Evolutionary conservation across 495 filamentous ascomycete genomes (phyloP).

Genomic region (Daldinia childiae): DNA sequence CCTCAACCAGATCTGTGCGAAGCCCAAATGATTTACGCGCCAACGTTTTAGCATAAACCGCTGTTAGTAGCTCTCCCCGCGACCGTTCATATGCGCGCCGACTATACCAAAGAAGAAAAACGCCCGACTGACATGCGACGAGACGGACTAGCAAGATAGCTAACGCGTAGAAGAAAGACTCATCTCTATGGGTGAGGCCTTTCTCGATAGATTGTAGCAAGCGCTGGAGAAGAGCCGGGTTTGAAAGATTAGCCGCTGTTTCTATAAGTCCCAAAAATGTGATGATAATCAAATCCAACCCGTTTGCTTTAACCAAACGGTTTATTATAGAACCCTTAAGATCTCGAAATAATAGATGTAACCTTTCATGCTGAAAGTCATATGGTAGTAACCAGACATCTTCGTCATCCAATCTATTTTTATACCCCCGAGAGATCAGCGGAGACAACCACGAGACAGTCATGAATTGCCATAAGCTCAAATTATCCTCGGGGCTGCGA

Average conservation of each 20-base stretch:
- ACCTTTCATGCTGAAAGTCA: constrained; percentile 76
- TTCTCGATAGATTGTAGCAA: constrained; percentile 74
- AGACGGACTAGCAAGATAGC: constrained; percentile 69
- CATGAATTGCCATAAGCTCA: constrained; percentile 83
- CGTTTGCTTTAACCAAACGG: constrained; percentile 77
- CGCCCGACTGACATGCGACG: constrained; percentile 69
- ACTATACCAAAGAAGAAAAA: constrained; percentile 78
- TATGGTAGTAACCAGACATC: constrained; percentile 81
- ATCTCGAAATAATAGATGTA: constrained; percentile 77
- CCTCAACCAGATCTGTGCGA: constrained; percentile 29
- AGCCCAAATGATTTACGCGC: constrained; percentile 71
- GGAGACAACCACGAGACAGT: constrained; percentile 85
- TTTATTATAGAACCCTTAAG: constrained; percentile 74
- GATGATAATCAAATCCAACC: constrained; percentile 76
- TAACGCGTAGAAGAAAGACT: constrained; percentile 72
- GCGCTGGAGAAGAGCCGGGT: constrained; percentile 75
- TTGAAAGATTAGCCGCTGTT: constrained; percentile 68
- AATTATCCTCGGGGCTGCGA: constrained; percentile 83
- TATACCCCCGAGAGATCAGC: constrained; percentile 69
- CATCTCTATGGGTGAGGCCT: constrained; percentile 55
- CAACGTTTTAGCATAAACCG: constrained; percentile 86
- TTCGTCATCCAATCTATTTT: constrained; percentile 72
- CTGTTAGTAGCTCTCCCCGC: constrained; percentile 85
- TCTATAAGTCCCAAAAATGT: constrained; percentile 68
- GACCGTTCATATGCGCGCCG: constrained; percentile 81